Conservation (phyloP, 495 filamentous ascomycete species). For the Aspergillus funiculosus region DNA sequence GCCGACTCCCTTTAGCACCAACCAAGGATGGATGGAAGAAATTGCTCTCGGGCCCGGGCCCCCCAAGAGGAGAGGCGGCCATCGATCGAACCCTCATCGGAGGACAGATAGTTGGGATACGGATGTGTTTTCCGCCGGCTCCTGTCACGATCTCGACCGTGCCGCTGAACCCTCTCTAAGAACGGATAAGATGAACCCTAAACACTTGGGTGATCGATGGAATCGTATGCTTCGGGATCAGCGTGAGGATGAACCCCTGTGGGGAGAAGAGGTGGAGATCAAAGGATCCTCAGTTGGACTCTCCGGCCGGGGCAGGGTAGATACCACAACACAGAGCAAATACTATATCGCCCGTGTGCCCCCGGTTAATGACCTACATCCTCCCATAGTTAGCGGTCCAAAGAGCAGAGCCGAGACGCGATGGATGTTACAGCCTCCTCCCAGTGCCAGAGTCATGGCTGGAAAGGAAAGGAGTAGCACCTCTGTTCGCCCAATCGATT, state of each 20-base stretch:
- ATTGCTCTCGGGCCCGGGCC: conserved; percentile 72
- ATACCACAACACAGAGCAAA: conserved; percentile 39
- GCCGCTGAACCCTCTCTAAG: conserved; percentile 21
- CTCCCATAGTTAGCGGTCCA: conserved; percentile 76
- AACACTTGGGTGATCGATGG: conserved; percentile 51
- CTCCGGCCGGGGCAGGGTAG: conserved; percentile 42
- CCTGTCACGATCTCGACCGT: conserved; percentile 26
- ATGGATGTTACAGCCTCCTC: conserved; percentile 91
- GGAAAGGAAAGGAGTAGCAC: conserved; percentile 59
- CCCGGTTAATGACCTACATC: conserved; percentile 79
- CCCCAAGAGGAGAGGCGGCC: conserved; percentile 51
- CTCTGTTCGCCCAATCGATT: conserved; percentile 19
- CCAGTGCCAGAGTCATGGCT: conserved; percentile 77
- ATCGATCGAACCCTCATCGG: conserved; percentile 32
- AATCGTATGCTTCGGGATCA: conserved; percentile 66
- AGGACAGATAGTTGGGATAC: conserved; percentile 47
- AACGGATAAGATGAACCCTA: conserved; percentile 34
- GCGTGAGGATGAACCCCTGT: conserved; percentile 77
- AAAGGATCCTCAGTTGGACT: conserved; percentile 49
- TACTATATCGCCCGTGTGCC: conserved; percentile 68
- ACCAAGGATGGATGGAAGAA: conserved; percentile 81
- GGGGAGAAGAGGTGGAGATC: conserved; percentile 51
- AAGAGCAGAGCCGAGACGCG: conserved; percentile 58
- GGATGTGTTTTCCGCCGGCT: conserved; percentile 20
- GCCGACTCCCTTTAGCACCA: conserved; percentile 75